Evolutionary conservation across 2,329 filamentous ascomycete genomes (phyloP), one percentile per base, ranked within the genome.

Genomic region (Coniosporium tulheliwenetii): DNA sequence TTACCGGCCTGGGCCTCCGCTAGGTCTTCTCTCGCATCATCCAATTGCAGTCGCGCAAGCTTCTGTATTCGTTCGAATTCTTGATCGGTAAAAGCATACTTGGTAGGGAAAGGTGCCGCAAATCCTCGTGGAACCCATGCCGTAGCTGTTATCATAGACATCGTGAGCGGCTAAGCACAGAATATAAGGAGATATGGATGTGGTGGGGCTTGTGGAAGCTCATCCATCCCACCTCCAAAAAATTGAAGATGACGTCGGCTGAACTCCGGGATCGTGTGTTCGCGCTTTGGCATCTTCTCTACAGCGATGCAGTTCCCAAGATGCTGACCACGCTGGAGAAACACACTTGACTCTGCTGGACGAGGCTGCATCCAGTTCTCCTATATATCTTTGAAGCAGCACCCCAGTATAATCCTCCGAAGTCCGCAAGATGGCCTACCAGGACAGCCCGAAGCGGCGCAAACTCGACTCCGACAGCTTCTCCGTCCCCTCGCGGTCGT

Each of bases 1-100:
- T 43, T 35, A 10, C 16, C 26, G 9, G 34, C 10, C 50, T 26
- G 19, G 19, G 85, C 85, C 50, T 82, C 78, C 48, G 81, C 75
- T 45, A 93, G 64, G 54, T 91, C 87, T 26, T 87, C 83, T 54
- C 89, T 81, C 19, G 91, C 91, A 62, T 96, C 91, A 55, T 95
- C 85, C 30, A 95, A 73, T 63, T 93, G 81, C 37, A 69, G 56
- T 47, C 68, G 67, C n/a, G 66, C 66, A 26, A 69, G 60, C 52
- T 69, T 62, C 30, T 64, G 60, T 45, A 70, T 70, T 41, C 67
- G 60, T 44, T 61, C 62, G 45, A 65, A 69, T 47, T 70, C 67
- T 47, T 67, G 66, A 43, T 69, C 66, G 54, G 69, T 64, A 50
- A 70, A 67, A 30, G 60, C 57, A 44, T 69, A 69, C 50, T 65